Percentiles rank a stretch among this genome's conserved stretches.
phyloP scores from a whole-genome alignment of 2,329 filamentous ascomycete genomes.

The Ascochyta clinopodiicola region DNA sequence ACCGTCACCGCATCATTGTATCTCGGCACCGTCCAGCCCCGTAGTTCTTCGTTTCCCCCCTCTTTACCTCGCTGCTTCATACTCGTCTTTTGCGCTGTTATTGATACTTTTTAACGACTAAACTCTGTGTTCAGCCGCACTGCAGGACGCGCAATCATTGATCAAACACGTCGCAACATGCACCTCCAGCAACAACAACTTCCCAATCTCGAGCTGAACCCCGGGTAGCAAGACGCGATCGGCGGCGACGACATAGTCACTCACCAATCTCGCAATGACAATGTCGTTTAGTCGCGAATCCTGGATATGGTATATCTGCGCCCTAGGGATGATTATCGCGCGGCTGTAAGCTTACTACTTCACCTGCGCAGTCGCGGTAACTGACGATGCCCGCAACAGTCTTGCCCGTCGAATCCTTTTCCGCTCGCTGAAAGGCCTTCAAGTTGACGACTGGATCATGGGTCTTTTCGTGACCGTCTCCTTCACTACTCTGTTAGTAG shows the following conservation, averaged over 20 bases:
- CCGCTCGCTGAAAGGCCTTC: slow-evolving; percentile 56
- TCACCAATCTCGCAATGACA: slow-evolving; percentile 13
- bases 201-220: neutral
- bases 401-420: slow-evolving; percentile 55
- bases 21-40: slow-evolving; percentile 5
- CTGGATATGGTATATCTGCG: slow-evolving; percentile 56
- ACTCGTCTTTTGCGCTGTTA: neutral
- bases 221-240: neutral
- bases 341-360: slow-evolving; percentile 46
- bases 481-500: slow-evolving; percentile 59
- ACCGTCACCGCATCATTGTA: slow-evolving; percentile 12
- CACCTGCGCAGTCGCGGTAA: slow-evolving; percentile 4
- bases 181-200: neutral
- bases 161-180: slow-evolving; percentile 8
- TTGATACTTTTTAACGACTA: neutral
- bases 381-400: slow-evolving; percentile 31
- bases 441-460: slow-evolving; percentile 66
- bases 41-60: neutral
- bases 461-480: slow-evolving; percentile 54
- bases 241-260: neutral
- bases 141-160: neutral
- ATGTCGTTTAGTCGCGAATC: slow-evolving; percentile 50
- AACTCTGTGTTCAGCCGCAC: neutral
- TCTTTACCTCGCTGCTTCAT: neutral
- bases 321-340: slow-evolving; percentile 49